Base-by-base conservation (phyloP, 1,284 basidiomycete species). In the Pascua sp. region DNA sequence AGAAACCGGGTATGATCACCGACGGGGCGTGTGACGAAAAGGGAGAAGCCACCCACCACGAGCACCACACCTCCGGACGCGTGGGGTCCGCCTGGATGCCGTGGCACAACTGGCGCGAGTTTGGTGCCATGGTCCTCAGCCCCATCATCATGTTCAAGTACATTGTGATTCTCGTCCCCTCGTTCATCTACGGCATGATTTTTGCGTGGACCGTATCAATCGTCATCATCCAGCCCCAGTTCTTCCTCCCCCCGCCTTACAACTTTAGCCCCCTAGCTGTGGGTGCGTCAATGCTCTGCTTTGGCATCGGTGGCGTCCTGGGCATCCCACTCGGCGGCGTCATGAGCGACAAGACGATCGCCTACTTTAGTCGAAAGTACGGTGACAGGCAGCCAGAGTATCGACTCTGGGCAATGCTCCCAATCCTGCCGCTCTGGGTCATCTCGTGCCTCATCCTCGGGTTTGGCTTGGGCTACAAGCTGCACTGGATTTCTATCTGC, bases 261-360 rank as follows among this genome's bases (percentile, higher is more conserved):
- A 47, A 24, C n/a, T 76, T 77, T 49, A 61, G 56, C 15, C 56
- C 63, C 12, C 62, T 75, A 8, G 62, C 68, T 2, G 59, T 73
- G 16, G 76, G 76, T 16, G 57, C 60, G 11, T 59, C 70, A 0
- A 77, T 71, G 62, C 63, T 77, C 15, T 73, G 73, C 0, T 69
- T 64, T 48, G 71, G 68, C 8, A 56, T 76, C 8, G 76, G 75
- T 16, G 67, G 67, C 4, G 44, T 76, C 2, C 59, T 76, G 13
- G 76, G 76, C 56, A 72, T 72, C 53, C 71, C 70, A 56, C 67
- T 64, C 0, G 76, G 75, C 9, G 75, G 76, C 11, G 56, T 66
- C 48, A 55, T 70, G 18, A 67, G 66, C n/a, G 74, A 75, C 60
- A 63, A 65, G 59, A 67, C 67, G 1, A 68, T 76, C 36, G 49